A percentile compares a stretch with the other conserved stretches of the same genome.
phyloP scores from a whole-genome alignment of 768 basidiomycete genomes.

The Lactifluus volemus region DNA sequence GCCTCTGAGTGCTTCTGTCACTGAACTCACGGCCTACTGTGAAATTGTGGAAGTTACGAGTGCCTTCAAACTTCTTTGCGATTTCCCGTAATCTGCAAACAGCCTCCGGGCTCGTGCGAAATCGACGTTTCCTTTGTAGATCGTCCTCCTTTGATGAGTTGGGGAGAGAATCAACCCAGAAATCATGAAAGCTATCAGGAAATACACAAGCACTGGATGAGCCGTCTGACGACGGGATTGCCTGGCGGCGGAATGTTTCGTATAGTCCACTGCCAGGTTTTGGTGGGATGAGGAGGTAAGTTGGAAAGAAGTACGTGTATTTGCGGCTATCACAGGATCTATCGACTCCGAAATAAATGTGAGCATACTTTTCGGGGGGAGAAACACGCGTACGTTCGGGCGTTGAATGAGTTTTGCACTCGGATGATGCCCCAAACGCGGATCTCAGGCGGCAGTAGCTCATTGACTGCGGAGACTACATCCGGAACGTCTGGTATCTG shows the following conservation, averaged over 20 bases:
- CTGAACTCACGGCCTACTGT: constrained; percentile 81
- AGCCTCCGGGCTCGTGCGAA: constrained; percentile 50
- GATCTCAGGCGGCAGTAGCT: constrained; percentile 84
- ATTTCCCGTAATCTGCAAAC: constrained; percentile 48
- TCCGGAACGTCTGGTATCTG: constrained; percentile 62
- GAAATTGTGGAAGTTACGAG: constrained; percentile 98
- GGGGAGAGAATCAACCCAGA: constrained; percentile 44
- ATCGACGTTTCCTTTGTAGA: constrained; percentile 55
- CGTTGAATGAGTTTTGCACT: constrained; percentile 76
- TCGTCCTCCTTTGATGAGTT: constrained; percentile 46
- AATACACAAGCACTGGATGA: constrained; percentile 3
- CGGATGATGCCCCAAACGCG: constrained; percentile 85
- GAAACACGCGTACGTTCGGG: constrained; percentile 45
- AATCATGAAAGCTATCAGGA: constrained; percentile 36
- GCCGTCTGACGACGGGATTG: constrained; percentile 23
- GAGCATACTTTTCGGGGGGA: neutral
- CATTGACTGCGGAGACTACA: constrained; percentile 67
- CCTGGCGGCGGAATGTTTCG: constrained; percentile 33
- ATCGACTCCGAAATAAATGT: constrained; percentile 10
- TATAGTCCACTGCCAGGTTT: constrained; percentile 62
- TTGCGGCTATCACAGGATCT: constrained; percentile 91
- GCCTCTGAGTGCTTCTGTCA: constrained; percentile 75
- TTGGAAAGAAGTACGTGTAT: constrained; percentile 96
- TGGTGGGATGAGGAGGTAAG: constrained; percentile 87
- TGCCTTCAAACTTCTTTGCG: constrained; percentile 66